Conservation (phyloP, 345 rosid species). For the Ricinus communis region DNA sequence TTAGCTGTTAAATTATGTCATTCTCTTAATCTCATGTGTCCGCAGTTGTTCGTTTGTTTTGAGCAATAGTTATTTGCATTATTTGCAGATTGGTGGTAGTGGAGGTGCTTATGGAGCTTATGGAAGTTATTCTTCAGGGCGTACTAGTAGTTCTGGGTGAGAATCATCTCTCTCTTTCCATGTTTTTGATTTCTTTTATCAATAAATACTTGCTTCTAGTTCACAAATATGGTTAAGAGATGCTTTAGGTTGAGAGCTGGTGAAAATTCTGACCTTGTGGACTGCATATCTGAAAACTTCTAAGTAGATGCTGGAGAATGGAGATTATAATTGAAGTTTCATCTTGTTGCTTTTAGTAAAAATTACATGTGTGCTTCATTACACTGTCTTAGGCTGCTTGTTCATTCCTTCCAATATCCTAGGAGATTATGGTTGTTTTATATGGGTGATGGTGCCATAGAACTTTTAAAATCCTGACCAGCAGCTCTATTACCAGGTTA, state of each 20-base stretch:
- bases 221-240: neutral
- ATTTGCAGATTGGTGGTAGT: constrained; percentile 63
- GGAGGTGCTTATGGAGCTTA: constrained; percentile 80
- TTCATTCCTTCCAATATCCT: constrained; percentile 3
- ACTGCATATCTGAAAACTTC: constrained; percentile 1
- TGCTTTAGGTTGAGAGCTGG: neutral
- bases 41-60: neutral
- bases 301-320: constrained; percentile 15
- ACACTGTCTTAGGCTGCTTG: neutral
- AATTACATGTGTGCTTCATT: no score
- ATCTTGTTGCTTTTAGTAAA: neutral
- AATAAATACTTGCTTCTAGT: neutral
- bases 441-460: constrained; percentile 16
- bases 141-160: constrained; percentile 77
- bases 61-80: constrained; percentile 19
- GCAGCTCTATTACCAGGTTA: constrained; percentile 69
- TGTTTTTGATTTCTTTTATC: neutral
- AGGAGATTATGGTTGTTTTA: constrained; percentile 9
- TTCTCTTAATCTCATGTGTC: neutral
- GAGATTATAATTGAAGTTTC: constrained; percentile 2
- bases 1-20: neutral
- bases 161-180: constrained; percentile 22
- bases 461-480: constrained; percentile 31
- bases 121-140: constrained; percentile 84
- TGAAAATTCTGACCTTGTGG: neutral